Evolutionary conservation across 2,329 filamentous ascomycete species (phyloP).

Genomic region (Fusarium veterinarium): DNA sequence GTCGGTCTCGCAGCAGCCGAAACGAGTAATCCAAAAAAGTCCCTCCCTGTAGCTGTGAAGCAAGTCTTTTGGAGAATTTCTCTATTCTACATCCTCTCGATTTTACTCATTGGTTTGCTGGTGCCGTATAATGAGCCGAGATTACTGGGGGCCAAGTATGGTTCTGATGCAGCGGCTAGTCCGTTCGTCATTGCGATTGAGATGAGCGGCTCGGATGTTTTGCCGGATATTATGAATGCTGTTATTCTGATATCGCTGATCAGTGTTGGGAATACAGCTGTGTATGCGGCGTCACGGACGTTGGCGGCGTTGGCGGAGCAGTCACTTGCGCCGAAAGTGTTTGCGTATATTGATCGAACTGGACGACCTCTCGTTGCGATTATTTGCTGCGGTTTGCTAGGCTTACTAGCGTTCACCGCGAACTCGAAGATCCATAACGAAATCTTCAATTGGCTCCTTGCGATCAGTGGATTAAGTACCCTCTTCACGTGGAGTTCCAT

Average conservation of each 20-base stretch:
- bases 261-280: conserved; percentile 89
- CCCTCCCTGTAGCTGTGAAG: conserved; percentile 86
- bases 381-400: conserved; percentile 70
- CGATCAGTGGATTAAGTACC: conserved; percentile 76
- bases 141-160: conserved; percentile 67
- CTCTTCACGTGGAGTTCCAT: conserved; percentile 86
- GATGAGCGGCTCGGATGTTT: conserved; percentile 80
- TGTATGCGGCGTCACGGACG: conserved; percentile 84
- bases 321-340: conserved; percentile 81
- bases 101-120: conserved; percentile 82
- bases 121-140: conserved; percentile 77
- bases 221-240: conserved; percentile 92
- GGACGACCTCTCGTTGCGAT: conserved; percentile 84
- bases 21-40: conserved; percentile 80
- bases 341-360: conserved; percentile 83
- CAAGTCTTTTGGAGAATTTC: conserved; percentile 95
- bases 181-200: conserved; percentile 94
- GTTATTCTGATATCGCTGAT: conserved; percentile 93
- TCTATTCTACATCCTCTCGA: conserved; percentile 87
- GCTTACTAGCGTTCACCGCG: conserved; percentile 81
- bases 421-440: conserved; percentile 68
- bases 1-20: conserved; percentile 82
- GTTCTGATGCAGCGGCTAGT: conserved; percentile 77
- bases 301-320: conserved; percentile 57
- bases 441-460: conserved; percentile 84